Evolutionary conservation across 208 protist species (phyloP).

Genomic region (Trichomonas vaginalis): DNA sequence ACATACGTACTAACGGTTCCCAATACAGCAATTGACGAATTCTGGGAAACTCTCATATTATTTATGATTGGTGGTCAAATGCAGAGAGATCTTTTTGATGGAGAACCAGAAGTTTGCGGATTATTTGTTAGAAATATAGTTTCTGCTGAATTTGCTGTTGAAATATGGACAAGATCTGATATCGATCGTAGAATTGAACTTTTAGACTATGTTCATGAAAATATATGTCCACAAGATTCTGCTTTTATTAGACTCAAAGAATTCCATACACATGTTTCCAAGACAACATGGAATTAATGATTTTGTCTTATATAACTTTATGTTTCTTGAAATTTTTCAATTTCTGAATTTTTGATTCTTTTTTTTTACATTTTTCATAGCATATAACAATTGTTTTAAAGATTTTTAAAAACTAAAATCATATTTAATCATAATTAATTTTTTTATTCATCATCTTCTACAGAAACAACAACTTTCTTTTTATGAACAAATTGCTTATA

Average conservation of each 20-base stretch:
- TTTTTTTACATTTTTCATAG: too few species aligned
- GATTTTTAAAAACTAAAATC: too few species aligned
- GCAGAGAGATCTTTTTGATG: not conserved
- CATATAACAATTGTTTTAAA: too few species aligned
- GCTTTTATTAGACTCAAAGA: not conserved
- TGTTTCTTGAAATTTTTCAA: too few species aligned
- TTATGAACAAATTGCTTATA: not conserved
- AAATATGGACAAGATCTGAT: not conserved
- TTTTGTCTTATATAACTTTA: too few species aligned
- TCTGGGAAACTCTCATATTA: not conserved
- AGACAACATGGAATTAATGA: not conserved
- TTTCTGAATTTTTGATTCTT: too few species aligned
- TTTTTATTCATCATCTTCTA: not conserved
- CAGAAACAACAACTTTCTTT: not conserved
- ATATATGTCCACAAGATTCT: not conserved
- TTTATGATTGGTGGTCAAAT: not conserved
- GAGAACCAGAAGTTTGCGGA: not conserved
- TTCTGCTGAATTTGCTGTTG: not conserved
- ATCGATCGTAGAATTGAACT: not conserved
- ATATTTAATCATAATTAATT: too few species aligned
- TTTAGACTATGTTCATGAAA: not conserved
- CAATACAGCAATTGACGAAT: not conserved
- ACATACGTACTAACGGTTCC: not conserved
- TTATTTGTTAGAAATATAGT: not conserved
- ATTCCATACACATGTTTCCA: not conserved